Conservation (phyloP, 2,329 filamentous ascomycete species). For the Cladophialophora bantiana region DNA sequence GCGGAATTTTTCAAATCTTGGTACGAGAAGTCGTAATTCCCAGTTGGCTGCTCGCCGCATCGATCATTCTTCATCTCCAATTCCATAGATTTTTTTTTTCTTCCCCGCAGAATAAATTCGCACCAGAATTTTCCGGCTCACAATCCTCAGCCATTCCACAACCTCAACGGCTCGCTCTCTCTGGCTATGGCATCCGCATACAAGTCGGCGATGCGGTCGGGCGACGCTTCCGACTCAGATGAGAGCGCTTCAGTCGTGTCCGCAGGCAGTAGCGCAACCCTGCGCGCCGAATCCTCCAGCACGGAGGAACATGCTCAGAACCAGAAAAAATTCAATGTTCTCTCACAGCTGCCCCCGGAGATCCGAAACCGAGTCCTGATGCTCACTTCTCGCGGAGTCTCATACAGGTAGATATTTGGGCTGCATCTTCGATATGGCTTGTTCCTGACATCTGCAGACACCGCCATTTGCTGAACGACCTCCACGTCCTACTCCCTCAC, state of each 20-base stretch:
- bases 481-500: constrained; percentile 88
- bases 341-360: constrained; percentile 37
- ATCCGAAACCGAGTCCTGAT: constrained; percentile 75
- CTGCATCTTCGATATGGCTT: background rate
- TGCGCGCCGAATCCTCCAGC: constrained; percentile 37
- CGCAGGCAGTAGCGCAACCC: constrained; percentile 51
- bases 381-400: constrained; percentile 89
- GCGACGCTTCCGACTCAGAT: constrained; percentile 38
- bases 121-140: background rate
- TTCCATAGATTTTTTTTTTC: background rate
- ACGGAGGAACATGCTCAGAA: constrained; percentile 63
- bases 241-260: constrained; percentile 42
- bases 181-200: constrained; percentile 63
- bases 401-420: constrained; percentile 69
- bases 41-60: background rate
- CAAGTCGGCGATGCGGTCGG: constrained; percentile 54
- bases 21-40: background rate
- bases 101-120: background rate
- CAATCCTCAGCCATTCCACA: background rate
- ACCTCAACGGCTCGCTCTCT: background rate
- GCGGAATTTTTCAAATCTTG: background rate
- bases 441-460: constrained; percentile 64
- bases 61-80: background rate
- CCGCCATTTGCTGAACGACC: constrained; percentile 88
- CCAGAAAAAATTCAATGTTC: constrained; percentile 54